Evolutionary conservation across 176 grass and related monocot species (phyloP), one percentile per base, ranked within the genome.

Genomic region (Pharus latifolius): DNA sequence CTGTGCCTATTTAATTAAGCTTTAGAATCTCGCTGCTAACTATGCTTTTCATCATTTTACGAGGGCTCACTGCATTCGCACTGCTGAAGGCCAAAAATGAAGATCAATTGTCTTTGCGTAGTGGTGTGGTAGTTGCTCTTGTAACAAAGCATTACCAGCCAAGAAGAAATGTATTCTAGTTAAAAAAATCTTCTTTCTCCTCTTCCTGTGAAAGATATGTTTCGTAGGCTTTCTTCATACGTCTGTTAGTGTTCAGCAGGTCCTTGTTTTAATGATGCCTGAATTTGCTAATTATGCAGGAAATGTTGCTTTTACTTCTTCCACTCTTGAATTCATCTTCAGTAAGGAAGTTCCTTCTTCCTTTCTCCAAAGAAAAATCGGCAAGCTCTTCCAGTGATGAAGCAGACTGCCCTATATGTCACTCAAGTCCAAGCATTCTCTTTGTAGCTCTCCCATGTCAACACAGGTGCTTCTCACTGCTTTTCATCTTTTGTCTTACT

Each of bases 221-320:
- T 60, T 11, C 26, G 22, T 76, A 46, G 29, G 10, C 16, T 54
- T 44, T 19, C 3, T 65, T 43, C 11, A 40, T 53, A 6, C 41
- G 25, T 53, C 28, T 64, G 73, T 6, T 27, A 53, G 22, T 50
- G 23, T 62, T 62, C 45, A 51, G 49, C 0, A 11, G 15, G 4
- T 46, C 19, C 34, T 34, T 46, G 26, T 26, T 33, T 11, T 45
- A 31, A 56, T 29, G 35, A 15, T 74, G 62, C 2, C 38, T 62
- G 41, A 47, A 28, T 45, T 61, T 47, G 48, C 40, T 82, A 17
- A 61, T 56, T 85, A n/a, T 80, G 67, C 89, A 98, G 94, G 94
- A 98, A 89, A 98, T 98, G 94, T 77, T 98, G 66, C 94, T 98
- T 85, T 72, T 98, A 56, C 94, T 98, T 88, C 94, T 98, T 26